A percentile compares a stretch with the other conserved stretches of the same genome.
Evolutionary conservation across 805 yeast species (phyloP).

Genomic region (Metschnikowia kofuensis): DNA sequence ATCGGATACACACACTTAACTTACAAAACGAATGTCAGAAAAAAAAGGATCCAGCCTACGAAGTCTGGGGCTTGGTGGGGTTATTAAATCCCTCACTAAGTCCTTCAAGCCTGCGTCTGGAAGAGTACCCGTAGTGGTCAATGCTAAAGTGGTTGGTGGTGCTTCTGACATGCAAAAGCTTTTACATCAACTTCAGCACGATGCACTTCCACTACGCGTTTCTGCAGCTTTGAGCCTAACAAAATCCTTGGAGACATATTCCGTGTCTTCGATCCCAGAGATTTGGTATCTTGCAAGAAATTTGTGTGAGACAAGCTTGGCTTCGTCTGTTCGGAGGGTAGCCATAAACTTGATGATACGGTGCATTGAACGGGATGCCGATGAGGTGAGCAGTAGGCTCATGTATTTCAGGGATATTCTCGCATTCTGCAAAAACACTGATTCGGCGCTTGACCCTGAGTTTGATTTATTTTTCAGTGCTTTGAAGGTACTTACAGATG

Average conservation of each 20-base stretch:
- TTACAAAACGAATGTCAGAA: slow-evolving; percentile 2
- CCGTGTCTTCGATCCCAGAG: slow-evolving; percentile 62
- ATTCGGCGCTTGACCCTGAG: slow-evolving; percentile 43
- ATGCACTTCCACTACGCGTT: slow-evolving; percentile 37
- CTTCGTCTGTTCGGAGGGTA: slow-evolving; percentile 33
- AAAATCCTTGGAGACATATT: slow-evolving; percentile 47
- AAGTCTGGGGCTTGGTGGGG: slow-evolving; percentile 37
- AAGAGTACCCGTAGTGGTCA: slow-evolving; percentile 26
- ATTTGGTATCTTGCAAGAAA: slow-evolving; percentile 70
- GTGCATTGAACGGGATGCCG: slow-evolving; percentile 56
- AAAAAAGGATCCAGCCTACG: slow-evolving; percentile 7
- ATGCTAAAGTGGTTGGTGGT: slow-evolving; percentile 45
- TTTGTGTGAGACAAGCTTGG: slow-evolving; percentile 39
- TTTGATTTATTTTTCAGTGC: slow-evolving; percentile 49
- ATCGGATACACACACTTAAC: not conserved
- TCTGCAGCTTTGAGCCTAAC: slow-evolving; percentile 52
- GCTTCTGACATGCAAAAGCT: slow-evolving; percentile 39
- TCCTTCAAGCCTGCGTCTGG: slow-evolving; percentile 30
- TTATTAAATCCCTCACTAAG: slow-evolving; percentile 38
- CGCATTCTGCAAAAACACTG: slow-evolving; percentile 36
- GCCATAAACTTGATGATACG: slow-evolving; percentile 51
- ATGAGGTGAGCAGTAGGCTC: slow-evolving; percentile 45
- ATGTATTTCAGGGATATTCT: slow-evolving; percentile 61
- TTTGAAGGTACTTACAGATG: slow-evolving; percentile 45
- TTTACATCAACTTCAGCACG: slow-evolving; percentile 37